phyloP scores from a whole-genome alignment of 2,329 filamentous ascomycete species.

The Immersiporthe knoxdaviesiana region DNA sequence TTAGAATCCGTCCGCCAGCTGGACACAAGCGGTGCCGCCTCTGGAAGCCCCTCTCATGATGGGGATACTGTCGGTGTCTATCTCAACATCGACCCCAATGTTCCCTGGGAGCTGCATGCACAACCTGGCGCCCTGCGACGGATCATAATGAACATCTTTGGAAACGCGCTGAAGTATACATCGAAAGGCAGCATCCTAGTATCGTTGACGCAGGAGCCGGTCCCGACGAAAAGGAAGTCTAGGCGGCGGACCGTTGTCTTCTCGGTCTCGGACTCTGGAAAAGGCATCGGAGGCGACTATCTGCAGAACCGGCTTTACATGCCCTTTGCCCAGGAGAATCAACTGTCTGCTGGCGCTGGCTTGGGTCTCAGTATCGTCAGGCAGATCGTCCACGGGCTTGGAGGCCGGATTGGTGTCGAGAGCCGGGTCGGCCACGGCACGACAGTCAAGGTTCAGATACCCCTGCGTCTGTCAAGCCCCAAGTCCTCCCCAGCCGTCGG shows the following conservation, averaged over 20 bases:
- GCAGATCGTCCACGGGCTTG: constrained; percentile 60
- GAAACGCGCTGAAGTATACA: constrained; percentile 58
- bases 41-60: neutral
- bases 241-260: constrained; percentile 39
- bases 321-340: constrained; percentile 67
- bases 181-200: constrained; percentile 34
- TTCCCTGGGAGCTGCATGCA: constrained; percentile 53
- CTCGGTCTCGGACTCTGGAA: constrained; percentile 65
- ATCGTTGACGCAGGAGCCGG: constrained; percentile 25
- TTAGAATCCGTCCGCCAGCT: constrained; percentile 15
- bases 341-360: constrained; percentile 62
- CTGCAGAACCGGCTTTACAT: constrained; percentile 63
- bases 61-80: constrained; percentile 40
- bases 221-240: constrained; percentile 10
- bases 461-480: constrained; percentile 16
- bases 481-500: neutral
- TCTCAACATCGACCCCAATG: constrained; percentile 47
- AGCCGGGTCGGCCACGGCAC: constrained; percentile 45
- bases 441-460: constrained; percentile 31
- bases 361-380: constrained; percentile 69
- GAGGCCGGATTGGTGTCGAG: constrained; percentile 62
- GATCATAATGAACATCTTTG: constrained; percentile 58
- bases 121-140: constrained; percentile 52
- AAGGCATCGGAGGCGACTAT: constrained; percentile 67
- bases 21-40: neutral